Percentiles rank a stretch among this genome's conserved stretches.
Evolutionary conservation across 2,329 filamentous ascomycete genomes (phyloP).

Genomic region (Colletotrichum neosansevieriae): DNA sequence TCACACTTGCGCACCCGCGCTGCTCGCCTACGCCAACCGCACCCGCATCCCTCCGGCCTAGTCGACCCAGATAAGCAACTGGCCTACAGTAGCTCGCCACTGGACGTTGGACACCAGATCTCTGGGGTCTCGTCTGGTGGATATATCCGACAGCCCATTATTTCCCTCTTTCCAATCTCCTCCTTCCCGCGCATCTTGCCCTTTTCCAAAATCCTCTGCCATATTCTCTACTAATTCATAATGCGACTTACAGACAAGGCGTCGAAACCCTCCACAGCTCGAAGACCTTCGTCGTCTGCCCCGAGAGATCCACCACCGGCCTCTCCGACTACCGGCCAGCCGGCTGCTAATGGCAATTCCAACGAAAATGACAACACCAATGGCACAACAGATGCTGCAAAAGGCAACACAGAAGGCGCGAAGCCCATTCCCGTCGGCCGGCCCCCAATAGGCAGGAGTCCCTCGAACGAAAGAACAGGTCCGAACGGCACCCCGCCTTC

Average conservation of each 20-base stretch:
- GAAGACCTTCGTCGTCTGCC: conserved; percentile 30
- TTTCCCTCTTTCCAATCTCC: conserved; percentile 5
- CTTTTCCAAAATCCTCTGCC: background rate
- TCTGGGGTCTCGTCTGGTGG: conserved; percentile 24
- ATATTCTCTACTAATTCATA: conserved; percentile 19
- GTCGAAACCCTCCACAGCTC: conserved; percentile 26
- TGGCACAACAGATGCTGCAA: conserved; percentile 27
- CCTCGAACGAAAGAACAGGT: conserved; percentile 48
- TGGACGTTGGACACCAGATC: conserved; percentile 8
- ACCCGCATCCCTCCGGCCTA: conserved; percentile 26
- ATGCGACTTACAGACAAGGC: conserved; percentile 38
- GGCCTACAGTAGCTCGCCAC: conserved; percentile 29
- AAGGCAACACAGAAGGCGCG: conserved; percentile 32
- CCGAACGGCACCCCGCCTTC: conserved; percentile 53
- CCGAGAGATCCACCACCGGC: conserved; percentile 26
- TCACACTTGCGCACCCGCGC: conserved; percentile 9
- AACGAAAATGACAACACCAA: conserved; percentile 31
- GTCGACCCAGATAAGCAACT: conserved; percentile 37
- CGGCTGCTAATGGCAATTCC: conserved; percentile 13
- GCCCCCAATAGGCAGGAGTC: conserved; percentile 47
- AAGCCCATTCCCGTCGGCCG: conserved; percentile 48
- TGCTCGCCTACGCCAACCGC: conserved; percentile 17
- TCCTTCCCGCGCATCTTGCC: conserved; percentile 9
- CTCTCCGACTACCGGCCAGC: conserved; percentile 27
- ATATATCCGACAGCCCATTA: conserved; percentile 28